Percentiles rank a stretch among this genome's conserved stretches.
These are phyloP conservation scores for Thalia dealbata DNA, from an alignment of 176 grass and related monocot genomes.

Conservation along the genomic window DNA sequence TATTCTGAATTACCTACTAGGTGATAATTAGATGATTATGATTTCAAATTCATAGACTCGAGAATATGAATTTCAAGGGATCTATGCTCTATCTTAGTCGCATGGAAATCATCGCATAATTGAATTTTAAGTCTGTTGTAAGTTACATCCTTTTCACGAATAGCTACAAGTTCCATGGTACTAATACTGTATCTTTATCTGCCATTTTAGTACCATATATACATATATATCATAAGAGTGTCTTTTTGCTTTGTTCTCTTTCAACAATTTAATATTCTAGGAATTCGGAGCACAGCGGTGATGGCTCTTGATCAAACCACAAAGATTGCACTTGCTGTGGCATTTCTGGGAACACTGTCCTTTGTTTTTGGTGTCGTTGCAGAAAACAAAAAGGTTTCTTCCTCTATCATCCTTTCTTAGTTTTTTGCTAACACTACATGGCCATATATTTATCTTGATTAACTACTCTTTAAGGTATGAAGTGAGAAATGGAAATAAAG, in stretches of 20 bases:
- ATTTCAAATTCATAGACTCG: background rate
- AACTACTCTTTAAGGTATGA: background rate
- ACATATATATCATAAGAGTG: too few relatives aligned
- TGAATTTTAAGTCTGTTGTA: background rate
- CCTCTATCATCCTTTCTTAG: slow-evolving; percentile 1
- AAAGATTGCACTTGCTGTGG: slow-evolving; percentile 27
- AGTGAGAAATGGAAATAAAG: too few relatives aligned
- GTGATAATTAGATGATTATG: background rate
- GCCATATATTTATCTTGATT: background rate
- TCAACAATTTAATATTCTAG: background rate
- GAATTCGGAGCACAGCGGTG: background rate
- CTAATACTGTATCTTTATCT: too few relatives aligned
- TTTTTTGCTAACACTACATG: background rate
- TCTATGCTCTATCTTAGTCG: background rate
- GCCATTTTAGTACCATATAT: background rate
- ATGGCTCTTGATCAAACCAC: slow-evolving; percentile 34
- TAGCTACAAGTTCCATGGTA: background rate
- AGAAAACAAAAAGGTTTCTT: slow-evolving; percentile 74
- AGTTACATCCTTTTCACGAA: background rate
- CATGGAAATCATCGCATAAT: background rate
- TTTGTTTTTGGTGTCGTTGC: slow-evolving; percentile 61
- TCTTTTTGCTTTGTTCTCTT: too few relatives aligned
- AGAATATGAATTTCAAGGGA: background rate
- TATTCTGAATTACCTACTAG: background rate
- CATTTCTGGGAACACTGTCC: slow-evolving; percentile 43